phyloP scores from a whole-genome alignment of 176 grass and related monocot genomes.

The Avena insularis region DNA sequence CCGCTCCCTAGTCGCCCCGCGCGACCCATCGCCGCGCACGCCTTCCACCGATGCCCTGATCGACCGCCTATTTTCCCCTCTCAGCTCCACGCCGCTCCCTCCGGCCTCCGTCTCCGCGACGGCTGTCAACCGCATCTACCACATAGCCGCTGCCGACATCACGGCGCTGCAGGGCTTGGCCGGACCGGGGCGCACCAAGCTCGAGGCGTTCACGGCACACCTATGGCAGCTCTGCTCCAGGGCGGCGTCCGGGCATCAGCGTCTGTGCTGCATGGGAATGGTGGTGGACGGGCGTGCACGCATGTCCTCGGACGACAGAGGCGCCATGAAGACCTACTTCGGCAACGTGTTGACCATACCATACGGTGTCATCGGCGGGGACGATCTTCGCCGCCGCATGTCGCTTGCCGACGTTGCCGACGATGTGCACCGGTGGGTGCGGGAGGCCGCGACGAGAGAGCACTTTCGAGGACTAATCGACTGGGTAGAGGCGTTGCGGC shows the following conservation, averaged over 20 bases:
- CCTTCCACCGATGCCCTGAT: constrained; percentile 50
- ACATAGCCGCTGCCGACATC: constrained; percentile 45
- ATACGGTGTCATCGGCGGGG: constrained; percentile 38
- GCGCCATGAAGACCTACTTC: constrained; percentile 62
- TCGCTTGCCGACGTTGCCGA: constrained; percentile 50
- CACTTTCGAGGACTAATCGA: background rate
- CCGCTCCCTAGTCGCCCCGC: constrained; percentile 54
- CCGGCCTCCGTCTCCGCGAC: background rate
- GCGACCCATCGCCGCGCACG: constrained; percentile 21
- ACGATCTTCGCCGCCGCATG: constrained; percentile 27
- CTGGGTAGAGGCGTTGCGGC: background rate
- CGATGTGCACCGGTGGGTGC: constrained; percentile 38
- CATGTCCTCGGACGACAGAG: background rate
- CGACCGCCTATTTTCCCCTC: constrained; percentile 40
- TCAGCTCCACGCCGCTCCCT: constrained; percentile 34
- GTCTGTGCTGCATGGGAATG: constrained; percentile 67
- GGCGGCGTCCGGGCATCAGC: constrained; percentile 14
- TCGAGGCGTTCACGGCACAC: constrained; percentile 71
- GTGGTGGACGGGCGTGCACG: constrained; percentile 68
- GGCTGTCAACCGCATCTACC: constrained; percentile 67
- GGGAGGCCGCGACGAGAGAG: background rate
- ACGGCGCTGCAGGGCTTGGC: constrained; percentile 36
- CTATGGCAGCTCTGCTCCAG: constrained; percentile 59
- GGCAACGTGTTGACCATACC: constrained; percentile 79
- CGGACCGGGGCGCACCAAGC: constrained; percentile 48